Percentiles rank a stretch among this genome's conserved stretches.
Evolutionary conservation across 352 stramenopile genomes (phyloP).

Genomic region (Phytopythium delawarense): DNA sequence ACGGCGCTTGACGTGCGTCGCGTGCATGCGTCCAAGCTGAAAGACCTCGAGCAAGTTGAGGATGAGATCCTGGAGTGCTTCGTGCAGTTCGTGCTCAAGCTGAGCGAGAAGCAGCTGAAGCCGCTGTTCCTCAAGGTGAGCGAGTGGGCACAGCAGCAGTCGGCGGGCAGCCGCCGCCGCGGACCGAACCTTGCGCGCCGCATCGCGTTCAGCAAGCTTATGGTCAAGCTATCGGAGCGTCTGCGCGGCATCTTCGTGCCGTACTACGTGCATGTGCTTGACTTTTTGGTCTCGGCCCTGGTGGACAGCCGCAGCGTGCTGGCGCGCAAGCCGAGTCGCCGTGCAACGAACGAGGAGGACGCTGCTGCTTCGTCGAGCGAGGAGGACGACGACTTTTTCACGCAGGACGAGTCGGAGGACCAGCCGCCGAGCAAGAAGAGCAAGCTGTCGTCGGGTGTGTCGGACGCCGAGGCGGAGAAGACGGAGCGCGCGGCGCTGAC

Average conservation of each 20-base stretch:
- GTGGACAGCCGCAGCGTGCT: constrained; percentile 47
- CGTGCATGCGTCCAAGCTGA: constrained; percentile 46
- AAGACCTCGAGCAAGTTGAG: constrained; percentile 66
- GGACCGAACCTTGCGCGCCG: constrained; percentile 28
- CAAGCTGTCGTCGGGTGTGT: constrained; percentile 32
- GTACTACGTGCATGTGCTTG: constrained; percentile 79
- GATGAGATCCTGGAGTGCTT: constrained; percentile 75
- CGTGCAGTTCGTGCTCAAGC: constrained; percentile 79
- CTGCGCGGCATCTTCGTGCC: constrained; percentile 87
- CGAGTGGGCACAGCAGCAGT: constrained; percentile 65
- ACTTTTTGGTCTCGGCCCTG: constrained; percentile 46
- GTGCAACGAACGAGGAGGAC: constrained; percentile 8
- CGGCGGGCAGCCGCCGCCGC: constrained; percentile 10
- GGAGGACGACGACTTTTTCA: constrained; percentile 52
- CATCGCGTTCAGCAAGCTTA: constrained; percentile 79
- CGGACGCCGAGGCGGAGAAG: constrained; percentile 14
- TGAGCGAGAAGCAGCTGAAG: constrained; percentile 89
- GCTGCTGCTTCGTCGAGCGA: constrained; percentile 23
- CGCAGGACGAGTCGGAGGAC: constrained; percentile 22
- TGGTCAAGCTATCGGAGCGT: constrained; percentile 74
- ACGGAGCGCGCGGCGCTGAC: constrained; percentile 27
- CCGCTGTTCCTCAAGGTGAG: constrained; percentile 83
- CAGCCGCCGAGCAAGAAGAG: constrained; percentile 44
- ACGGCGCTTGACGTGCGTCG: constrained; percentile 70
- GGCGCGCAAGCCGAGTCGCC: constrained; percentile 31